These are phyloP conservation scores for Cercospora janseana DNA, from an alignment of 2,329 filamentous ascomycete genomes.

Conservation along the genomic window DNA sequence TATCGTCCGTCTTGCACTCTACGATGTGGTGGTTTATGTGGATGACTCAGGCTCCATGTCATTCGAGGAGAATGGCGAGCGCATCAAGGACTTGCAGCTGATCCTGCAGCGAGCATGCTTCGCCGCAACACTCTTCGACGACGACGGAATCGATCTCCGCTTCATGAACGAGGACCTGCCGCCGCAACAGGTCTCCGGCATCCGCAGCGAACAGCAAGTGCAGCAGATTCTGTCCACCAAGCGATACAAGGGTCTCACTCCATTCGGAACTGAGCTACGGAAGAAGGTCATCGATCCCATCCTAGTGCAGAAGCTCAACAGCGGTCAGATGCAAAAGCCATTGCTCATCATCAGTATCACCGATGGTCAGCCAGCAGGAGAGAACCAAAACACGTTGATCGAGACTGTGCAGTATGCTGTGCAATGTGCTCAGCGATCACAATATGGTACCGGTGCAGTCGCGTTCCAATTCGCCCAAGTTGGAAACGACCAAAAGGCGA, in stretches of 20 bases:
- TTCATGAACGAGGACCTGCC: conserved; percentile 65
- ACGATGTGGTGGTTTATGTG: conserved; percentile 63
- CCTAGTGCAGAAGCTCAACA: conserved; percentile 53
- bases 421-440: conserved; percentile 50
- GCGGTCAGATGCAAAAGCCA: conserved; percentile 59
- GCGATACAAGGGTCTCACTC: conserved; percentile 64
- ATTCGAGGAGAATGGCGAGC: conserved; percentile 65
- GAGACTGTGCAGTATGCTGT: conserved; percentile 58
- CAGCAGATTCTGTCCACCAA: conserved; percentile 57
- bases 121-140: conserved; percentile 66
- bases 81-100: conserved; percentile 64
- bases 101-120: conserved; percentile 63
- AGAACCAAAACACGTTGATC: conserved; percentile 56
- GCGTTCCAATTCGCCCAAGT: conserved; percentile 69
- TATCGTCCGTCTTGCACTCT: conserved; percentile 61
- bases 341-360: conserved; percentile 65
- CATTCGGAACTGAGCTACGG: conserved; percentile 62
- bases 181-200: conserved; percentile 52
- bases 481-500: conserved; percentile 63
- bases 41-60: conserved; percentile 70
- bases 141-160: conserved; percentile 65
- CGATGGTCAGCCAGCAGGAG: conserved; percentile 64
- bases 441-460: conserved; percentile 56
- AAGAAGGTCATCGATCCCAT: conserved; percentile 64
- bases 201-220: conserved; percentile 58